Percentiles rank a stretch among this genome's conserved stretches.
Evolutionary conservation across 768 basidiomycete genomes (phyloP).

Genomic region (Rhizopogon roseolus): DNA sequence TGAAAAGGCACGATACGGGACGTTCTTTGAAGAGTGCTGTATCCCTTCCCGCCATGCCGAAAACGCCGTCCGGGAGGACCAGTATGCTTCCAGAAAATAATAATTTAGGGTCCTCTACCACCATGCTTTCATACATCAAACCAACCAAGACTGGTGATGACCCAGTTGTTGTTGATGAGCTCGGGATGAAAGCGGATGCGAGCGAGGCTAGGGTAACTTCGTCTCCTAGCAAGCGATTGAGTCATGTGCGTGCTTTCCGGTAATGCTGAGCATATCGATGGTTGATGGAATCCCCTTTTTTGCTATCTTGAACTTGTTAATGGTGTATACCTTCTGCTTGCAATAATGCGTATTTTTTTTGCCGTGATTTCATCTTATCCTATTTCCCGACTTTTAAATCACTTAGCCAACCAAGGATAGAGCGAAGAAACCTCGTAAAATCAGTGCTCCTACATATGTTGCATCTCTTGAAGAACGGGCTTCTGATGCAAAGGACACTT

Average conservation of each 20-base stretch:
- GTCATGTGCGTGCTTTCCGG: conserved; percentile 85
- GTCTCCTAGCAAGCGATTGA: conserved; percentile 61
- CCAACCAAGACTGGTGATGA: conserved; percentile 44
- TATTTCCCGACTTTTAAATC: conserved; percentile 7
- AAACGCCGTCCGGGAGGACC: conserved; percentile 21
- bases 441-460: conserved; percentile 14
- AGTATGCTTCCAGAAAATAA: conserved; percentile 24
- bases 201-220: conserved; percentile 26
- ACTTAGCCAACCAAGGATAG: conserved; percentile 73
- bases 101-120: conserved; percentile 70
- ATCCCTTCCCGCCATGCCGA: conserved; percentile 34
- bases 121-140: conserved; percentile 62
- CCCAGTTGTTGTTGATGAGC: conserved; percentile 33
- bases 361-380: conserved; percentile 11
- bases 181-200: conserved; percentile 37
- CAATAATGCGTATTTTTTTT: conserved; percentile 18
- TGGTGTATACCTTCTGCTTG: conserved; percentile 24
- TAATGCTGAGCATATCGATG: conserved; percentile 45
- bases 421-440: conserved; percentile 63
- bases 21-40: conserved; percentile 35
- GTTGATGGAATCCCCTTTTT: conserved; percentile 30
- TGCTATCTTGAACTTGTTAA: conserved; percentile 18
- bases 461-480: neutral
- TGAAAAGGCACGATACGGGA: conserved; percentile 28
- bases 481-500: neutral